These are phyloP conservation scores for Emericellopsis atlantica DNA, from an alignment of 2,329 filamentous ascomycete species.

Conservation along the genomic window DNA sequence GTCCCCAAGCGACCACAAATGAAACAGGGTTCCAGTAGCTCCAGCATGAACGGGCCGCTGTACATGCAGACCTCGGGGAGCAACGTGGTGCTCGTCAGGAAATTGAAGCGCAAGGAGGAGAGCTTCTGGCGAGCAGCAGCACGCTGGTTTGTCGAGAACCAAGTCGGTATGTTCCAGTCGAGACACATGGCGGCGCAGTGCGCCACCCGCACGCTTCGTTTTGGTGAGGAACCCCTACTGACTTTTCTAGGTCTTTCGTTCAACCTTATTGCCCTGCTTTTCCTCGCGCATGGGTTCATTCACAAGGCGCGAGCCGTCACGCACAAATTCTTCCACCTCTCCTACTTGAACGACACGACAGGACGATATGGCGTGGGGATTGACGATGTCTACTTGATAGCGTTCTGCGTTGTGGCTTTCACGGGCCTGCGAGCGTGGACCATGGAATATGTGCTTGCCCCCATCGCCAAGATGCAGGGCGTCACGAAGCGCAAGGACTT, in stretches of 20 bases:
- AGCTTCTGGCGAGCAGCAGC: constrained; percentile 47
- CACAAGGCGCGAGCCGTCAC: constrained; percentile 69
- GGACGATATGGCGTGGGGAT: constrained; percentile 63
- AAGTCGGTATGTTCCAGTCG: constrained; percentile 52
- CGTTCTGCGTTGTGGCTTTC: constrained; percentile 71
- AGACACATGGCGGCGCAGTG: not conserved
- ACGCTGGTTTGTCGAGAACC: constrained; percentile 64
- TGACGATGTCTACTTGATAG: constrained; percentile 68
- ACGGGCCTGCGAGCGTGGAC: constrained; percentile 72
- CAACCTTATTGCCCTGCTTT: constrained; percentile 73
- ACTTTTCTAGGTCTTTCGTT: constrained; percentile 57
- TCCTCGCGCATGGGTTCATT: constrained; percentile 71
- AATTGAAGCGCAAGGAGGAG: constrained; percentile 49
- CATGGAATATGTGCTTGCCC: constrained; percentile 80
- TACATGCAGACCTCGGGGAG: constrained; percentile 41
- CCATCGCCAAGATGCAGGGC: constrained; percentile 60
- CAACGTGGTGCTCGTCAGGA: constrained; percentile 41
- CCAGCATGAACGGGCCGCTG: constrained; percentile 41
- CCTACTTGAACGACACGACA: constrained; percentile 61
- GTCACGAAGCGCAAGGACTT: constrained; percentile 65
- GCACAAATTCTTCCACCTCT: constrained; percentile 78
- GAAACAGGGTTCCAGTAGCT: constrained; percentile 18
- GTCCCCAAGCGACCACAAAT: constrained; percentile 12
- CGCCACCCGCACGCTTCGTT: no score
- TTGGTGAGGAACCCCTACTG: not conserved